phyloP scores from a whole-genome alignment of 2,329 filamentous ascomycete genomes.

The Diaporthe velutina region DNA sequence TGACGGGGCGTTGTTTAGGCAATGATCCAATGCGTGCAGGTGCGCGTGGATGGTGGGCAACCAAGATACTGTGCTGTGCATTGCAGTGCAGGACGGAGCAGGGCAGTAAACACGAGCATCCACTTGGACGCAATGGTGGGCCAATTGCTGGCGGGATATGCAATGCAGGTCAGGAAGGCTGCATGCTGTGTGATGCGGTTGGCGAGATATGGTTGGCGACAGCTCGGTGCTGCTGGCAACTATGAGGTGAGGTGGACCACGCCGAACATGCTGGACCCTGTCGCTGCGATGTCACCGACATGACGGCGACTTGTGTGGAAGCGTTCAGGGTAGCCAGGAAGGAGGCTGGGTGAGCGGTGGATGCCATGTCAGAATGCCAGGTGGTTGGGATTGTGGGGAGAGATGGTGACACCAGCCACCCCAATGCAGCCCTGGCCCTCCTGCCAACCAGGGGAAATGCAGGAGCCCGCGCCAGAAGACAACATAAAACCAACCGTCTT shows the following conservation, averaged over 20 bases:
- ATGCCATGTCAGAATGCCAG: conserved; percentile 29
- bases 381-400: conserved; percentile 38
- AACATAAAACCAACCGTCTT: conserved; percentile 1
- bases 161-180: conserved; percentile 34
- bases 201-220: conserved; percentile 37
- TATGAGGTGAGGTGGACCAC: background rate
- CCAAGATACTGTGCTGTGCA: background rate
- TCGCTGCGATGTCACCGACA: conserved; percentile 27
- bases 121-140: conserved; percentile 29
- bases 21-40: conserved; percentile 6
- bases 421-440: conserved; percentile 27
- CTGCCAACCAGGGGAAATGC: conserved; percentile 7
- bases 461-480: background rate
- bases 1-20: conserved; percentile 32
- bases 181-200: conserved; percentile 32
- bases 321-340: background rate
- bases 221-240: conserved; percentile 26
- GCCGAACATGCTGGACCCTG: conserved; percentile 14
- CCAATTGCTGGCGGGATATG: conserved; percentile 37
- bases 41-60: conserved; percentile 12
- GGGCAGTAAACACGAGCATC: conserved; percentile 27
- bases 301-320: background rate
- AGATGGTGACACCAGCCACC: conserved; percentile 38
- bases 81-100: conserved; percentile 22
- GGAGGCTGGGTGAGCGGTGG: conserved; percentile 36